Evolutionary conservation across 1,284 basidiomycete genomes (phyloP).

Genomic region (Albatrellus sp.): DNA sequence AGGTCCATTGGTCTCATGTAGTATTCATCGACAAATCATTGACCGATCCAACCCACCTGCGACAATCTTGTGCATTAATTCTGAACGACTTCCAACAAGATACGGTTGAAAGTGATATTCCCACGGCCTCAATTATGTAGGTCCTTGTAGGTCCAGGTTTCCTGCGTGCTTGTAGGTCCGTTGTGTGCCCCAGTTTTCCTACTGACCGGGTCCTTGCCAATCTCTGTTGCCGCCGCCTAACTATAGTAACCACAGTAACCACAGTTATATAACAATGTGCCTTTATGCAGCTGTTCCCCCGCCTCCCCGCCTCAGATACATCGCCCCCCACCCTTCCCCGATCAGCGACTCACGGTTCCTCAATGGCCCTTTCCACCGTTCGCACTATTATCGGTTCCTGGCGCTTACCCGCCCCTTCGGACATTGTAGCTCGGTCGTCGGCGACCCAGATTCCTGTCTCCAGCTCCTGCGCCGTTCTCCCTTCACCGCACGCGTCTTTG

Average conservation of each 20-base stretch:
- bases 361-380: neutral
- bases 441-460: neutral
- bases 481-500: neutral
- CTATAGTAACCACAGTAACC: too few relatives aligned
- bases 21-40: too few relatives aligned
- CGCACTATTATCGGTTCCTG: slow-evolving; percentile 4
- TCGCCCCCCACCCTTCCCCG: neutral
- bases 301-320: neutral
- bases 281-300: neutral
- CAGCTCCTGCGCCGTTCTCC: neutral
- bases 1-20: too few relatives aligned
- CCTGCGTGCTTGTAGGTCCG: neutral
- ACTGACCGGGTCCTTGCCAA: neutral
- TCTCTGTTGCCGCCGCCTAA: neutral
- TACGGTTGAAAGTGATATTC: neutral
- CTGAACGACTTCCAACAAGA: neutral
- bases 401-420: neutral
- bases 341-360: neutral
- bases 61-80: too few relatives aligned
- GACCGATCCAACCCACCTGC: too few relatives aligned
- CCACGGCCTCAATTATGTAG: neutral
- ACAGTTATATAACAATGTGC: too few relatives aligned
- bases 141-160: neutral
- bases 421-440: neutral
- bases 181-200: neutral